A percentile compares a stretch with the other conserved stretches of the same genome.
Conservation (phyloP, 768 basidiomycete species). For the Suillus alpinus region DNA sequence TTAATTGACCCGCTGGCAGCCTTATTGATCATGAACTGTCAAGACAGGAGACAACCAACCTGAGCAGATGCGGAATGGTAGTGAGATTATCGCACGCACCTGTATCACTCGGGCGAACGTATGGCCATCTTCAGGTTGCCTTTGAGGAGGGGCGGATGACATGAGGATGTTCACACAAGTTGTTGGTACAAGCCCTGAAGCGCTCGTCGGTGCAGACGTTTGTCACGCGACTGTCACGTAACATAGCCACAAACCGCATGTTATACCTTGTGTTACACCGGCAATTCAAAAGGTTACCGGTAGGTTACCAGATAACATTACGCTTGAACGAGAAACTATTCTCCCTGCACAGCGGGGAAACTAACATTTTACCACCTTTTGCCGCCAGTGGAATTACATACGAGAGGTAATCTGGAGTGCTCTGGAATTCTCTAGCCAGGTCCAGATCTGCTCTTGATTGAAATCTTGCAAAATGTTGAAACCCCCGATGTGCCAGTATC, state of each 20-base stretch:
- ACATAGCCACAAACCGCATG: background rate
- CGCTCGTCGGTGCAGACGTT: background rate
- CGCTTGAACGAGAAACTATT: no score
- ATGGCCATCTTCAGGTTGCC: background rate
- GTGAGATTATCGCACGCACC: background rate
- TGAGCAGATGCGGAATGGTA: background rate
- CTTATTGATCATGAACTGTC: slow-evolving; percentile 1
- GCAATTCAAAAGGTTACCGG: no score
- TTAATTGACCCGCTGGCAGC: slow-evolving; percentile 2
- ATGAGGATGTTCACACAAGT: background rate
- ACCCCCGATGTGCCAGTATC: background rate
- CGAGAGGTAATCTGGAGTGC: no score
- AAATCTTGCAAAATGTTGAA: no score
- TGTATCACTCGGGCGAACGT: slow-evolving; percentile 1
- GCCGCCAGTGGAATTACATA: no score
- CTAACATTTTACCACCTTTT: no score
- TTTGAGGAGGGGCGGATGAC: background rate
- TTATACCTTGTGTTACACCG: background rate
- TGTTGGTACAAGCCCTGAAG: background rate
- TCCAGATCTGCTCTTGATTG: no score
- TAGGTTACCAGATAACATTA: background rate
- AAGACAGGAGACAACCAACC: background rate
- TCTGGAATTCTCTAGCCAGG: no score
- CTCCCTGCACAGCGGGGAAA: no score
- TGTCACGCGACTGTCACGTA: background rate